Conservation (phyloP, 139 green algal species). For the Limnomonas spitsbergensis region DNA sequence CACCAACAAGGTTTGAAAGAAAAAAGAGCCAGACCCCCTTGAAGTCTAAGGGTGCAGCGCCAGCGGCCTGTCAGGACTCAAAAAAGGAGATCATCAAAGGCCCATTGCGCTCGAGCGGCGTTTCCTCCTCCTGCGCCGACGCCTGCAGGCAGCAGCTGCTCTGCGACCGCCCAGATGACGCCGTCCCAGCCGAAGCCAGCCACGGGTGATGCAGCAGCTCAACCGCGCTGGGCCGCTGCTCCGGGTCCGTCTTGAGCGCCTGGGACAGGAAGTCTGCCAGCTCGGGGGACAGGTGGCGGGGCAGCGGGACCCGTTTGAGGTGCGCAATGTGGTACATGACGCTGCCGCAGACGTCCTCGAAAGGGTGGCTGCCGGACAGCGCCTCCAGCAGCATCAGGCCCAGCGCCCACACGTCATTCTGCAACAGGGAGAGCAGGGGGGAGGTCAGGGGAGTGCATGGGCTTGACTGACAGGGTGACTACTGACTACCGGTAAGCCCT, state of each 20-base stretch:
- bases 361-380: slow-evolving; percentile 44
- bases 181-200: too few species aligned
- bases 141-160: too few species aligned
- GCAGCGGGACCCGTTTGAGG: not conserved
- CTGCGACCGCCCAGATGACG: too few species aligned
- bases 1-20: too few species aligned
- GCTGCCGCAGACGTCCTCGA: slow-evolving; percentile 17
- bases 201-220: slow-evolving; percentile 49
- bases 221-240: slow-evolving; percentile 36
- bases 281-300: not conserved
- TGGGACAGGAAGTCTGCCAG: not conserved
- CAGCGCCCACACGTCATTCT: slow-evolving; percentile 56
- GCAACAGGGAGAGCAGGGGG: slow-evolving; percentile 8
- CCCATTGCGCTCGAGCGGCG: too few species aligned
- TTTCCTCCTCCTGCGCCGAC: too few species aligned
- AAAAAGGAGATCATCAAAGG: too few species aligned
- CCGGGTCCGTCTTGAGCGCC: slow-evolving; percentile 30
- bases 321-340: slow-evolving; percentile 17
- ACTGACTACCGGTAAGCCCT: too few species aligned
- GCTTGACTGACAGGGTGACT: not conserved
- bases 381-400: slow-evolving; percentile 49
- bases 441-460: not conserved
- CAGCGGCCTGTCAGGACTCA: too few species aligned
- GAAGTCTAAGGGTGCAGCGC: too few species aligned
- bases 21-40: too few species aligned